Base-by-base conservation (phyloP, 306 rosid species). In the Rubus idaeus region DNA sequence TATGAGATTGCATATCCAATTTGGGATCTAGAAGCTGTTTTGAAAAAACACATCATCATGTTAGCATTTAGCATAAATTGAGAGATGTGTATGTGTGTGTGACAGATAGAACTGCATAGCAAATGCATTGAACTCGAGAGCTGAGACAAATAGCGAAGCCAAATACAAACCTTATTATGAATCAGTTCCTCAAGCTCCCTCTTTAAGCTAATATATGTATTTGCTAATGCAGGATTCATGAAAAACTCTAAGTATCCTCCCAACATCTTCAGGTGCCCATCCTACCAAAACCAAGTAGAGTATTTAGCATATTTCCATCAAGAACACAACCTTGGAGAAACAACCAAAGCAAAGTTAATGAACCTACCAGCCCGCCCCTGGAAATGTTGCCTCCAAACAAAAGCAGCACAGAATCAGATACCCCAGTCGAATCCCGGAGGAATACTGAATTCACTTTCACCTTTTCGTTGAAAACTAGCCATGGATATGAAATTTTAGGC, bases 381-480 rank as follows among this genome's bases (percentile, higher is more conserved):
- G 84, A 83, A 73, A 95, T 80, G 74, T 80, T 83, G 75, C 99
- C 98, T 68, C 99, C 99, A 80, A 92, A 92, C 65, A 96, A 78
- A 71, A 96, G 97, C 65, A 96, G 81, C 78, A 86, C 77, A 51
- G 98, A 91, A 82, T 92, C 99, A 35, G 98, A 86, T 45, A 96
- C 85, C 23, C 87, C 99, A 11, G 98, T 91, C 57, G 99, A 95
- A 81, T 95, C 99, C 55, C 99, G 97, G 64, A 95, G 89, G 66
- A 92, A 92, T 79, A 95, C 96, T 16, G 98, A 90, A 82, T 95
- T 92, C 81, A 95, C 98, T 87, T 95, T 95, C 72, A 95, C 83
- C 87, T 92, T 95, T 86, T 92, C 99, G 3, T 96, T 96, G 73
- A 96, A 96, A 80, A 96, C 93, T 45, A 96, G 87, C 99, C 99